Base-by-base conservation (phyloP, 2,329 filamentous ascomycete genomes). In the Xylaria arbuscula region DNA sequence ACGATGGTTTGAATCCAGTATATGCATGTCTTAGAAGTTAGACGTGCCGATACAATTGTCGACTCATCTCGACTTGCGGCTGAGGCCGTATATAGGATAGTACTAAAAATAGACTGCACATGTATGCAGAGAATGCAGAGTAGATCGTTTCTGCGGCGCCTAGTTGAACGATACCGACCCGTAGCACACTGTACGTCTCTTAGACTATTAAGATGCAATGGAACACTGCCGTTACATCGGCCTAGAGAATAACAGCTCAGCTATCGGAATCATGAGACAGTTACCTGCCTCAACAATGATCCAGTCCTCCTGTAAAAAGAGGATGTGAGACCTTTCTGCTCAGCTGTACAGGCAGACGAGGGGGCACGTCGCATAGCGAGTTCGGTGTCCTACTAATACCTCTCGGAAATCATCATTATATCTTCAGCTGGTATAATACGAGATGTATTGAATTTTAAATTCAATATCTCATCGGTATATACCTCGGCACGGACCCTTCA, bases 381-480 rank as follows among this genome's bases (percentile, higher is more conserved):
- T 40, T 45, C 17, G n/a, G 34, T 22, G 40, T 60, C 38, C 7
- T 51, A 11, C 28, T 36, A 28, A 5, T 28, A 28, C 56, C 50
- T 61, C 50, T 24, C 22, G 17, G 36, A 6, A 45, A 19, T 19
- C 36, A 54, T 28, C 36, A 40, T 28, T 32, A 36, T 51, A 19
- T 22, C 22, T 17, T 54, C 53, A 63, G 58, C 51, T 22, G 45
- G 13, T 11, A 32, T 3, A 15, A 22, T 28, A 7, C n/a, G 32
- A 19, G 2, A 45, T 58, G 22, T 58, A 64, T 64, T 19, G 62
- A 36, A 50, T 42, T 22, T 10, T 15, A 36, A 8, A 34, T 32
- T 24, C 64, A 62, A 56, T 56, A 48, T 54, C 38, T 28, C 28
- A n/a, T 53, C 36, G 50, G 34, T 19, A 54, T 48, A 54, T 63